Evolutionary conservation across 345 rosid genomes (phyloP), one percentile per base, ranked within the genome.

Genomic region (Syzygium grande): DNA sequence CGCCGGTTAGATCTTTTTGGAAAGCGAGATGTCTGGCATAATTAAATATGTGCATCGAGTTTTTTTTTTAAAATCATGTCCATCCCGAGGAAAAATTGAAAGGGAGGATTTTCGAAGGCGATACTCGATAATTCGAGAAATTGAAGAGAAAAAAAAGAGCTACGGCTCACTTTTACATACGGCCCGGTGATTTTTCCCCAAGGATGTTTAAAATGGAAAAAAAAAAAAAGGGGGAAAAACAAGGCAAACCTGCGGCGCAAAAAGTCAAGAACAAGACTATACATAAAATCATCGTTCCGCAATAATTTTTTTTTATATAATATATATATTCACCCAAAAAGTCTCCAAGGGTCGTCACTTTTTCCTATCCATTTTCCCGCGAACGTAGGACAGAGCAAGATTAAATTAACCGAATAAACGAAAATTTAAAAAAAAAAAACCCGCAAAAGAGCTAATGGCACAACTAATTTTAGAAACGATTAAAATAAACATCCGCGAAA

Each of bases 81-180:
- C 46, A 43, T 43, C 46, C 46, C 46, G 46, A 43, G 46, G 22
- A 34, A 34, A 68, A 65, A 34, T 1, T 5, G 3, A 30, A 8
- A 30, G 1, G 22, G 22, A 9, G 8, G 17, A 8, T 65, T 68
- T 34, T 10, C 10, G 16, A 68, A 34, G 23, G 9, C 0, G 6
- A 9, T 17, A 2, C 46, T 68, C 2, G 25, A 4, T 11, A 34
- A 17, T 34, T 73, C 19, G 46, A 38, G 46, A 73, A 73, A 38
- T 73, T 1, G 2, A 5, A 2, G 34, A 73, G 19, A 34, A 2
- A 0, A 9, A 43, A 5, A 43, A 43, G n/a, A 5, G 46, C 46
- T 43, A 43, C 46, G 6, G 1, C 46, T 43, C 46, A 43, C 7
- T 43, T 43, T 43, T 43, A 43, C 46, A 43, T 43, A 6, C 46